Conservation (phyloP, 2,329 filamentous ascomycete genomes). For the Microdochium nivale region DNA sequence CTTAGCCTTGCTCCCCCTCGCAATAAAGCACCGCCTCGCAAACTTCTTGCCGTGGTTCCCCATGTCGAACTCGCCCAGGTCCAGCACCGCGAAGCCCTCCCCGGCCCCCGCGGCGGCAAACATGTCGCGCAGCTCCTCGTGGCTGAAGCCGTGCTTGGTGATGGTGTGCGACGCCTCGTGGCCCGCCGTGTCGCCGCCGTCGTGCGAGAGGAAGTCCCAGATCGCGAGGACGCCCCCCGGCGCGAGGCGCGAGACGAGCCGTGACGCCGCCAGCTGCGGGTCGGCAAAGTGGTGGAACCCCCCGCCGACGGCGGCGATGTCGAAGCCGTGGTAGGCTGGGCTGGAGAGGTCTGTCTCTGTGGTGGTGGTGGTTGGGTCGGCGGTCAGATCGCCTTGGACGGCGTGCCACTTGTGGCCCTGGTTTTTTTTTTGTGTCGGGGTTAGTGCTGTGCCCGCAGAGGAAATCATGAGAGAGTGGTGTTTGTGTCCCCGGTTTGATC, state of each 20-base stretch:
- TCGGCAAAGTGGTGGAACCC: constrained; percentile 63
- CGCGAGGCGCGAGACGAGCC: constrained; percentile 52
- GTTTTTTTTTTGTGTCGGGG: neutral
- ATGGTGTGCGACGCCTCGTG: constrained; percentile 38
- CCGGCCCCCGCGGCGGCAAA: constrained; percentile 56
- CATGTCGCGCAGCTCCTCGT: constrained; percentile 47
- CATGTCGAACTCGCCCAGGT: constrained; percentile 42
- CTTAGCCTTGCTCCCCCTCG: neutral
- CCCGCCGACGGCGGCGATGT: constrained; percentile 54
- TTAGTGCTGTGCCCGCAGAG: neutral
- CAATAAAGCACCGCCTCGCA: neutral
- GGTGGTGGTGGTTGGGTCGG: constrained; percentile 28
- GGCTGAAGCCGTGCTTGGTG: constrained; percentile 57
- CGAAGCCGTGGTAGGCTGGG: constrained; percentile 59
- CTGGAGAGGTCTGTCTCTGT: constrained; percentile 49
- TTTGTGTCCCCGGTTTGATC: neutral
- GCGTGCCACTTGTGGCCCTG: constrained; percentile 18
- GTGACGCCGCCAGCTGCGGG: constrained; percentile 47
- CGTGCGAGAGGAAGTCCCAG: constrained; percentile 57
- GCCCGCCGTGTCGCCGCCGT: constrained; percentile 8
- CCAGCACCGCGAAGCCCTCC: constrained; percentile 46
- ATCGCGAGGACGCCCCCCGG: constrained; percentile 60
- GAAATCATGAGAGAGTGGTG: neutral
- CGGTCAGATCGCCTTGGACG: constrained; percentile 48
- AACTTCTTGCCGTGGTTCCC: constrained; percentile 12